These are phyloP conservation scores for Russula dissimulans DNA, from an alignment of 768 basidiomycete species.

Conservation along the genomic window DNA sequence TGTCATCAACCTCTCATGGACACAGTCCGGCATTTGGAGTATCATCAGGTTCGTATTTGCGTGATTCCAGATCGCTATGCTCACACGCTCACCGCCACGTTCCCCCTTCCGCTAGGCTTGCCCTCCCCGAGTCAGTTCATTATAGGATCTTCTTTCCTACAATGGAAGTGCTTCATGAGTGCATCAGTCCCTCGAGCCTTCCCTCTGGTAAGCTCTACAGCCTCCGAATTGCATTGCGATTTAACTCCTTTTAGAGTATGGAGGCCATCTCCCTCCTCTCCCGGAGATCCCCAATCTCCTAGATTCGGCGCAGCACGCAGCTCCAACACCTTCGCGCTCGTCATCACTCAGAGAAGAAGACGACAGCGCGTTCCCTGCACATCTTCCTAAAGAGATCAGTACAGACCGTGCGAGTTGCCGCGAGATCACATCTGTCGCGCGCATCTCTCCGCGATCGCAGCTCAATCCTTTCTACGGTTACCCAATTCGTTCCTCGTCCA, in stretches of 20 bases:
- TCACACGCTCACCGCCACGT: not conserved
- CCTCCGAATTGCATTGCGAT: conserved; percentile 9
- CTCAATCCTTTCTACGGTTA: conserved; percentile 74
- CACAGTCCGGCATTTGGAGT: conserved; percentile 59
- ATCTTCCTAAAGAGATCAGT: not conserved
- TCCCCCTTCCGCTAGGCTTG: conserved; percentile 34
- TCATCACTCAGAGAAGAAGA: conserved; percentile 1
- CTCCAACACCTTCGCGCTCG: conserved; percentile 1
- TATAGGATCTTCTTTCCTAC: conserved; percentile 61
- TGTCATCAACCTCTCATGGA: conserved; percentile 66
- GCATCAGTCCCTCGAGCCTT: conserved; percentile 43
- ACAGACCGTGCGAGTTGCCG: not conserved
- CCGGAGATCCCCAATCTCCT: conserved; percentile 37
- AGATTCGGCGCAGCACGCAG: not conserved
- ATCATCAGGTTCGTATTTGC: conserved; percentile 42
- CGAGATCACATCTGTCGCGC: conserved; percentile 15
- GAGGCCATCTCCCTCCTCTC: conserved; percentile 49
- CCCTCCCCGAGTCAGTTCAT: conserved; percentile 51
- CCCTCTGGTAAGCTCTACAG: conserved; percentile 44
- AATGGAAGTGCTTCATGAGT: conserved; percentile 42
- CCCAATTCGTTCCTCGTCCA: conserved; percentile 32
- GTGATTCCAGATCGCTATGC: not conserved
- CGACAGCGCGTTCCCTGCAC: not conserved
- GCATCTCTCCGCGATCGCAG: conserved; percentile 45
- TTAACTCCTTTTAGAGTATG: conserved; percentile 46